These are phyloP conservation scores for Elsinoe perseae DNA, from an alignment of 2,329 filamentous ascomycete species.

Conservation along the genomic window DNA sequence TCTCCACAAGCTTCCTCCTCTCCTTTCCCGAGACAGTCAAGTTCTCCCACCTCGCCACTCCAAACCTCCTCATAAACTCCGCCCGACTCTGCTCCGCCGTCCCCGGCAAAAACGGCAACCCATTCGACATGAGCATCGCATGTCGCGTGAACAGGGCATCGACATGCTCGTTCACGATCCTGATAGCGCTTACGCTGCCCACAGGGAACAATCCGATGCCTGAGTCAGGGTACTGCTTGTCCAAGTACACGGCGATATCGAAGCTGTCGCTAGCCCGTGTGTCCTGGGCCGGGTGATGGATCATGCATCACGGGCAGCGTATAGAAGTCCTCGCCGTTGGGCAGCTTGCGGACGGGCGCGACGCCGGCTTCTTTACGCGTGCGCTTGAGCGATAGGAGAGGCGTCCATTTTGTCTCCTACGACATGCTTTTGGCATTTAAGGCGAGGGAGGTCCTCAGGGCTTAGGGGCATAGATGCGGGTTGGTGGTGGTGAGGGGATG, in stretches of 20 bases:
- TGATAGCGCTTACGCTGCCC: constrained; percentile 27
- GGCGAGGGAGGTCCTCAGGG: constrained; percentile 44
- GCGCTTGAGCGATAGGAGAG: constrained; percentile 46
- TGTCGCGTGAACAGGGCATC: constrained; percentile 46
- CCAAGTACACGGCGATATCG: constrained; percentile 56
- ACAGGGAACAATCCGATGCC: constrained; percentile 44
- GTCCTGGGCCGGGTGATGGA: constrained; percentile 36
- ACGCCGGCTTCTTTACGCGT: neutral
- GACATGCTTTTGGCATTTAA: constrained; percentile 43
- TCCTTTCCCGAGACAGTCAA: constrained; percentile 31
- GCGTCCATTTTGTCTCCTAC: constrained; percentile 47
- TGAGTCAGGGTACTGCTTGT: constrained; percentile 43
- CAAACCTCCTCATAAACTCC: constrained; percentile 44
- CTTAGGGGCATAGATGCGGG: constrained; percentile 41
- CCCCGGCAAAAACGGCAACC: constrained; percentile 46
- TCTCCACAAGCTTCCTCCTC: constrained; percentile 27
- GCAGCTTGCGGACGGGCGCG: constrained; percentile 40
- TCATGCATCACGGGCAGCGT: constrained; percentile 54
- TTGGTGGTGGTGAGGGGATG: constrained; percentile 35
- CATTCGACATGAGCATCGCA: constrained; percentile 17
- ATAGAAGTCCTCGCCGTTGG: constrained; percentile 50
- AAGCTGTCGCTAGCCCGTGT: constrained; percentile 52
- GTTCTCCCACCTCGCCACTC: constrained; percentile 38
- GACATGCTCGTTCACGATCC: constrained; percentile 47
- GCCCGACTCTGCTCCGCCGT: constrained; percentile 39